Base-by-base conservation (phyloP, 2,329 filamentous ascomycete species). In the Beauveria caledonica region DNA sequence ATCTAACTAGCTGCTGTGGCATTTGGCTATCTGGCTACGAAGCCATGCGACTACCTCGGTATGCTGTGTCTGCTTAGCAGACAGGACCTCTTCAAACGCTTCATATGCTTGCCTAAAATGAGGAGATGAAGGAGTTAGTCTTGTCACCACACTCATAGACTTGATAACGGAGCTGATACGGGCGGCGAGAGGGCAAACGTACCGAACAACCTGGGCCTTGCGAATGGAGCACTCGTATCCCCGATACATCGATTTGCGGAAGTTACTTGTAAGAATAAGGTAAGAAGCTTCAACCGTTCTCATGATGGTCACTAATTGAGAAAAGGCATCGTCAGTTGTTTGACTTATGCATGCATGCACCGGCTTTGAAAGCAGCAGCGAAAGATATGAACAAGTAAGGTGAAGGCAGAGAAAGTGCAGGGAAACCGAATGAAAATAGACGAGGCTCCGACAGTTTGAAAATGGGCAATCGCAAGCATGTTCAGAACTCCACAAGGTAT, bases 41-140 rank as follows among this genome's bases (percentile, higher is more conserved):
- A 96, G 73, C 90, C 90, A 96, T 36, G 70, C 71, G 61, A 97
- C 72, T 15, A 92, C 80, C 33, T 74, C 73, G 5, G 68, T 68
- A 72, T 91, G 90, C 59, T 79, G 81, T 39, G 87, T 86, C 78
- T 96, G 92, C 71, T 88, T 90, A 66, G 79, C 81, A 52, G 73
- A 71, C 66, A 97, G 77, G 29, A 94, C 86, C 56, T 78, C 75
- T 50, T 77, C 71, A 67, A 96, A 96, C 5, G 91, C 90, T 29
- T 78, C 78, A 56, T 86, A 84, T 0, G 86, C 87, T 62, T 93
- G 76, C 77, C 86, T 89, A 63, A 45, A 51, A 21, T 10, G 27
- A 9, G n/a, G 6, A 25, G 13, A 15, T 19, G 13, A 11, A 19
- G 21, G 3, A 7, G 42, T 48, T 29, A 57, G 54, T 19, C 5